These are phyloP conservation scores for Rhizopogon vulgaris DNA, from an alignment of 768 basidiomycete genomes.

Conservation along the genomic window DNA sequence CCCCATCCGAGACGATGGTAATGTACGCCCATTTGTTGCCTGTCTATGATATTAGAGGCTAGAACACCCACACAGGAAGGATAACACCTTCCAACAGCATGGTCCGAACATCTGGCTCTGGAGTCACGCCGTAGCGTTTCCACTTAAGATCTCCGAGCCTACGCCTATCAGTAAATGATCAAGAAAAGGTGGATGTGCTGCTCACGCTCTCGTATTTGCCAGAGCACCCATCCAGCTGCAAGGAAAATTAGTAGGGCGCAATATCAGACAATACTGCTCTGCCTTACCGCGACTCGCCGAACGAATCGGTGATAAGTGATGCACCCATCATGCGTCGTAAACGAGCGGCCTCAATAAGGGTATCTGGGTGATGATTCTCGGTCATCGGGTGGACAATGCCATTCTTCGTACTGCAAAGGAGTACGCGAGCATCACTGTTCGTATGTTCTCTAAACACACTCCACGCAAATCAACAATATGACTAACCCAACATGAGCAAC, in stretches of 20 bases:
- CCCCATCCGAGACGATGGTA: slow-evolving; percentile 88
- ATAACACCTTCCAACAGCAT: slow-evolving; percentile 65
- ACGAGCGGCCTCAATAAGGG: slow-evolving; percentile 77
- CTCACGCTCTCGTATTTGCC: slow-evolving; percentile 85
- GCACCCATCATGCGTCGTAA: slow-evolving; percentile 88
- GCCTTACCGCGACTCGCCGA: slow-evolving; percentile 79
- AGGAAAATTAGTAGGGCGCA: neutral
- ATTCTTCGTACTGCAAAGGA: slow-evolving; percentile 69
- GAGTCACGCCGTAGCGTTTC: slow-evolving; percentile 87
- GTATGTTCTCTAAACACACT: neutral
- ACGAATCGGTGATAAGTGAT: slow-evolving; percentile 87
- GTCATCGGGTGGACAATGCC: slow-evolving; percentile 84
- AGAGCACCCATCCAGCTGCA: slow-evolving; percentile 93
- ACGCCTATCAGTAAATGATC: slow-evolving; percentile 5
- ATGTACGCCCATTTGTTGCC: slow-evolving; percentile 84
- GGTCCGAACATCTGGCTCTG: slow-evolving; percentile 83
- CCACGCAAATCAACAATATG: neutral
- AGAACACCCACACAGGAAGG: neutral
- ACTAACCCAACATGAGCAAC: slow-evolving; percentile 89
- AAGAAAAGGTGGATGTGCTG: neutral
- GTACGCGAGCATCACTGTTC: slow-evolving; percentile 78
- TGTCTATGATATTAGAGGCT: slow-evolving; percentile 21
- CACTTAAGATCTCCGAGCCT: slow-evolving; percentile 87
- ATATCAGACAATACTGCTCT: neutral
- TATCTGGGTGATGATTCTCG: slow-evolving; percentile 93